phyloP scores from a whole-genome alignment of 1,139 yeast species.

The Yamadazyma epiphylla region DNA sequence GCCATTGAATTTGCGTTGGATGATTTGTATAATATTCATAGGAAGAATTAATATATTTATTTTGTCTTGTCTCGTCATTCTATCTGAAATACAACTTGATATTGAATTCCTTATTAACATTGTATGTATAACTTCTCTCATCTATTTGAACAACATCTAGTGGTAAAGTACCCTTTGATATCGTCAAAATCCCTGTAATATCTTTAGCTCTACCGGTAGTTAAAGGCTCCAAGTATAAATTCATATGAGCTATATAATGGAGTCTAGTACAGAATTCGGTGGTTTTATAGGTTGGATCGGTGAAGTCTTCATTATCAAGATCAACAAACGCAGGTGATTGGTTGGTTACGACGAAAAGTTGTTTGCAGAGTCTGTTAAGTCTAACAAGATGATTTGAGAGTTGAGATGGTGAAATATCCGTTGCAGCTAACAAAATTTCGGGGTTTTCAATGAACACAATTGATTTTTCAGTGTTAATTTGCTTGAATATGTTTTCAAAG shows the following conservation, averaged over 20 bases:
- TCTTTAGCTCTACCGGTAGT: conserved; percentile 82
- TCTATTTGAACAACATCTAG: conserved; percentile 13
- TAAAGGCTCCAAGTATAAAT: conserved; percentile 58
- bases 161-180: conserved; percentile 51
- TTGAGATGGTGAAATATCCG: conserved; percentile 27
- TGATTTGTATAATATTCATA: conserved; percentile 57
- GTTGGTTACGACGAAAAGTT: conserved; percentile 29
- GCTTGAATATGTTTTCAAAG: conserved; percentile 20
- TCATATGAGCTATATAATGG: conserved; percentile 46
- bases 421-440: conserved; percentile 47
- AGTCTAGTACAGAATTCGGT: conserved; percentile 47
- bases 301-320: conserved; percentile 19
- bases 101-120: conserved; percentile 53
- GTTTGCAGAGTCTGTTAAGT: conserved; percentile 33
- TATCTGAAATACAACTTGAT: conserved; percentile 44
- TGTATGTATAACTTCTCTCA: conserved; percentile 66
- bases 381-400: conserved; percentile 31
- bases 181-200: conserved; percentile 66
- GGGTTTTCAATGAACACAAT: conserved; percentile 42
- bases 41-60: conserved; percentile 21
- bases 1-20: conserved; percentile 87
- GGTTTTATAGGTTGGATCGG: conserved; percentile 34
- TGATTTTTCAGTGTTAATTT: conserved; percentile 18
- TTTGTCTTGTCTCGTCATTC: conserved; percentile 2
- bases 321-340: conserved; percentile 40